Evolutionary conservation across 225 moss, liverwort and hornwort genomes (phyloP).

Genomic region (Ulota crispa): DNA sequence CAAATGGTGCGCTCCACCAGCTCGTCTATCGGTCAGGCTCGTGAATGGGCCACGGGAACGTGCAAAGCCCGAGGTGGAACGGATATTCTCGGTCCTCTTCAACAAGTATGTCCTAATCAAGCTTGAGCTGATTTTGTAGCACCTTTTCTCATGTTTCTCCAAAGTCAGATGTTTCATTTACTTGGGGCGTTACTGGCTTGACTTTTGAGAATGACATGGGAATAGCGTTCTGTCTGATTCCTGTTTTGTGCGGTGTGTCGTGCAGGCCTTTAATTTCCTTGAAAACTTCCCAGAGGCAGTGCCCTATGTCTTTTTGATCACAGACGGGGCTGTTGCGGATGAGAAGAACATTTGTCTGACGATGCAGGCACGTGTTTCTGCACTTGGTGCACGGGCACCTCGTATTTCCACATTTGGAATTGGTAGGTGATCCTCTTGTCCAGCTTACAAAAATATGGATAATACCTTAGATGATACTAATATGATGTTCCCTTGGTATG

Average conservation of each 20-base stretch:
- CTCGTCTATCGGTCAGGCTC: slow-evolving; percentile 39
- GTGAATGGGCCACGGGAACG: slow-evolving; percentile 59
- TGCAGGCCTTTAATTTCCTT: slow-evolving; percentile 69
- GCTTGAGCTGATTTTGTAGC: background rate
- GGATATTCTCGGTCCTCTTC: slow-evolving; percentile 63
- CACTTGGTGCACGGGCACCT: slow-evolving; percentile 57
- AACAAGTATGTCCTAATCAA: slow-evolving; percentile 52
- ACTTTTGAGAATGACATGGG: background rate
- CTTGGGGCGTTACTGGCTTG: background rate
- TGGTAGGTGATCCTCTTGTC: slow-evolving; percentile 27
- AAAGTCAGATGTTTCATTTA: background rate
- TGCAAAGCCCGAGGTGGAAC: slow-evolving; percentile 79
- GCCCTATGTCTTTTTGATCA: slow-evolving; percentile 71
- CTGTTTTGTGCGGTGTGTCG: background rate
- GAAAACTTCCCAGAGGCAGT: slow-evolving; percentile 55
- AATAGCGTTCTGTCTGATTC: slow-evolving; percentile 3
- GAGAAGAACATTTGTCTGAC: slow-evolving; percentile 64
- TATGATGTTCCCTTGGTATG: background rate
- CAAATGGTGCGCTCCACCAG: slow-evolving; percentile 47
- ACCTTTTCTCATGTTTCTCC: background rate
- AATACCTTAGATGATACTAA: background rate
- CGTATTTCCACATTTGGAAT: slow-evolving; percentile 80
- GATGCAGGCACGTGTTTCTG: slow-evolving; percentile 52
- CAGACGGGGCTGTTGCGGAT: slow-evolving; percentile 72
- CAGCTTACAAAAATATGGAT: background rate